phyloP scores from a whole-genome alignment of 2,329 filamentous ascomycete genomes.

The Hortaea werneckii region DNA sequence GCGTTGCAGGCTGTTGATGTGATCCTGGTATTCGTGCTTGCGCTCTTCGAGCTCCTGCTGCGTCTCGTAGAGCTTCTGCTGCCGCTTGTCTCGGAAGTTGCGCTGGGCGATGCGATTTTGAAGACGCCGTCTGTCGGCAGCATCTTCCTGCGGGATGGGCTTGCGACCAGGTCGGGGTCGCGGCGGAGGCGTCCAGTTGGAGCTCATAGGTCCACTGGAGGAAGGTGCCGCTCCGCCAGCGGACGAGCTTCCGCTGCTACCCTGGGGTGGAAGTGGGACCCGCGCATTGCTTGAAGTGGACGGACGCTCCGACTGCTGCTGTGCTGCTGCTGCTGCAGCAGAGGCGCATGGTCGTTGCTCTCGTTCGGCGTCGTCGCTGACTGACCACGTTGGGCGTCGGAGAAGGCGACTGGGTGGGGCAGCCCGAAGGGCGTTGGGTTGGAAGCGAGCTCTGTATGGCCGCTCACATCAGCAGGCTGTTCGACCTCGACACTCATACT shows the following conservation, averaged over 20 bases:
- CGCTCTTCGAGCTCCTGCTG: slow-evolving; percentile 6
- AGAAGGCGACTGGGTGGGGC: not conserved
- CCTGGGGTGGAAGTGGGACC: slow-evolving; percentile 1
- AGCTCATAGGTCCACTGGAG: slow-evolving; percentile 28
- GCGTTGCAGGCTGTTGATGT: slow-evolving; percentile 4
- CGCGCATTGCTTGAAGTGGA: not conserved
- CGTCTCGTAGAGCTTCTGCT: slow-evolving; percentile 62
- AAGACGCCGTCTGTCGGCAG: slow-evolving; percentile 83
- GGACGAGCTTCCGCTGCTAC: not conserved
- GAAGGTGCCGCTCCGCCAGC: not conserved
- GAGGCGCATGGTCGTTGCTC: not conserved
- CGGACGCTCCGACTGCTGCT: not conserved
- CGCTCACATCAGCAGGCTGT: not conserved
- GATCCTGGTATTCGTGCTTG: slow-evolving; percentile 6
- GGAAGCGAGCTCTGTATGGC: not conserved
- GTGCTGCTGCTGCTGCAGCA: not conserved
- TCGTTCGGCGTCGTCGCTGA: not conserved
- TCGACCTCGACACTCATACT: not conserved
- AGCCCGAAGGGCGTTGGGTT: not conserved
- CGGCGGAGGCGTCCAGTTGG: slow-evolving; percentile 29
- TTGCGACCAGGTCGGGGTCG: slow-evolving; percentile 68
- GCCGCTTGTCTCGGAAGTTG: slow-evolving; percentile 78
- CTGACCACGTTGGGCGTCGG: not conserved
- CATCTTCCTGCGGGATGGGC: slow-evolving; percentile 67
- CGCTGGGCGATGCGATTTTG: slow-evolving; percentile 90